Conservation (phyloP, 2,329 filamentous ascomycete species). For the Ascochyta fabae region DNA sequence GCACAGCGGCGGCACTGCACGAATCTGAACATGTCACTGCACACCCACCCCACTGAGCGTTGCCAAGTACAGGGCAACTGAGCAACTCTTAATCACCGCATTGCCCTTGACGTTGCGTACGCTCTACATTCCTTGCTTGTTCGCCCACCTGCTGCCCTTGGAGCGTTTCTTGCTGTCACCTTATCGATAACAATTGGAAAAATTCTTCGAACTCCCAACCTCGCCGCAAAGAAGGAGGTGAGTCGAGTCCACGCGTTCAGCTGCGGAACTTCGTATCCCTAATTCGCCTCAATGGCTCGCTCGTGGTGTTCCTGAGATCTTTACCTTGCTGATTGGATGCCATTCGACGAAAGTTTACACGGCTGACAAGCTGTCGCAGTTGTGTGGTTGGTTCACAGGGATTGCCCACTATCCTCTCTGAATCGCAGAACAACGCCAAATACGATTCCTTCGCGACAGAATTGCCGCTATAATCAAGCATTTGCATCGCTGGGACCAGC, state of each 20-base stretch:
- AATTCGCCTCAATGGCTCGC: constrained; percentile 28
- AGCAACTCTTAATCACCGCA: constrained; percentile 36
- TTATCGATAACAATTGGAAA: constrained; percentile 38
- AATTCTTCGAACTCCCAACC: constrained; percentile 30
- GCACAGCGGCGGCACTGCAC: constrained; percentile 34
- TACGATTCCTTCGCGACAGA: constrained; percentile 26
- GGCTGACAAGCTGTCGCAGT: constrained; percentile 37
- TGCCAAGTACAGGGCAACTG: constrained; percentile 36
- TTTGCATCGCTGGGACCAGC: constrained; percentile 24
- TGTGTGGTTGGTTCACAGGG: constrained; percentile 36
- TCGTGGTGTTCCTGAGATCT: constrained; percentile 15
- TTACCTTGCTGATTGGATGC: constrained; percentile 30
- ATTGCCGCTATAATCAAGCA: constrained; percentile 25
- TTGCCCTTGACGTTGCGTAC: constrained; percentile 19
- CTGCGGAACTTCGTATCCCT: constrained; percentile 8
- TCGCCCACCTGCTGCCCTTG: constrained; percentile 2
- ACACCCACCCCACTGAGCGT: constrained; percentile 34
- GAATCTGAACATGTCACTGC: constrained; percentile 36
- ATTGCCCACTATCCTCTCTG: constrained; percentile 30
- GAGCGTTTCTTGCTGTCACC: constrained; percentile 1
- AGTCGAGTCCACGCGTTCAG: constrained; percentile 22
- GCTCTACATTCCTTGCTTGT: constrained; percentile 1
- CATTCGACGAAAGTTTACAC: constrained; percentile 25
- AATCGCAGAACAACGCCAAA: constrained; percentile 25
- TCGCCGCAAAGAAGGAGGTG: constrained; percentile 29